These are phyloP conservation scores for Xenosphaeropsis pyriputrescens DNA, from an alignment of 2,329 filamentous ascomycete genomes.

Conservation along the genomic window DNA sequence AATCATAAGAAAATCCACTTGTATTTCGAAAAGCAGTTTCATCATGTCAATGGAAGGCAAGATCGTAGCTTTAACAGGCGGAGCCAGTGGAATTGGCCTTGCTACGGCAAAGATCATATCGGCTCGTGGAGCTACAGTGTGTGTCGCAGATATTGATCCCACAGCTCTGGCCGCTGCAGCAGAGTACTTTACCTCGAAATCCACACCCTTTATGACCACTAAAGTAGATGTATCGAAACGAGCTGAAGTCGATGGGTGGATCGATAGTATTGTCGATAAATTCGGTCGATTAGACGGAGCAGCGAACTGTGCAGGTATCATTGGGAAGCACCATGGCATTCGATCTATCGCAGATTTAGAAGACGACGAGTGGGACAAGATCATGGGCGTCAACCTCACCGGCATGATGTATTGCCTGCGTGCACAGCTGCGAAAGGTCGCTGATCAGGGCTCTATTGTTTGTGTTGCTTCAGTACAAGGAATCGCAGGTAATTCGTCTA, in stretches of 20 bases:
- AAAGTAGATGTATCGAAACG: conserved; percentile 15
- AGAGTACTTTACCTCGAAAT: neutral
- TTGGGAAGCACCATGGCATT: conserved; percentile 18
- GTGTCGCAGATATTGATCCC: conserved; percentile 5
- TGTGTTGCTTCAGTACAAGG: conserved; percentile 32
- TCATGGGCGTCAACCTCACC: conserved; percentile 28
- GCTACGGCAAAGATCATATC: conserved; percentile 42
- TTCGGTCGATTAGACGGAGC: conserved; percentile 22
- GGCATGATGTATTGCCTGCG: conserved; percentile 35
- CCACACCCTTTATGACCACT: conserved; percentile 19
- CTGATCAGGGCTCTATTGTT: conserved; percentile 20
- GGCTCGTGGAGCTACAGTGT: conserved; percentile 5
- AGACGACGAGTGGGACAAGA: conserved; percentile 25
- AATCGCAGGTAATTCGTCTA: conserved; percentile 20
- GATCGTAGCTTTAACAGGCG: conserved; percentile 64
- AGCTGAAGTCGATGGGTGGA: conserved; percentile 18
- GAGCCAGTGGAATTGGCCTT: conserved; percentile 60
- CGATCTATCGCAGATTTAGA: conserved; percentile 15
- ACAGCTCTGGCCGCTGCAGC: conserved; percentile 4
- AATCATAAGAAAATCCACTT: too few relatives aligned
- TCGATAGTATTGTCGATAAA: conserved; percentile 13
- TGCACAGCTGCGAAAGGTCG: conserved; percentile 29
- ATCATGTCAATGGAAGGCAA: conserved; percentile 16
- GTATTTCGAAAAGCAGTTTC: too few relatives aligned
- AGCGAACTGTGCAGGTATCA: conserved; percentile 32